Base-by-base conservation (phyloP, 2,329 filamentous ascomycete genomes). In the Aspergillus spinulosporus region DNA sequence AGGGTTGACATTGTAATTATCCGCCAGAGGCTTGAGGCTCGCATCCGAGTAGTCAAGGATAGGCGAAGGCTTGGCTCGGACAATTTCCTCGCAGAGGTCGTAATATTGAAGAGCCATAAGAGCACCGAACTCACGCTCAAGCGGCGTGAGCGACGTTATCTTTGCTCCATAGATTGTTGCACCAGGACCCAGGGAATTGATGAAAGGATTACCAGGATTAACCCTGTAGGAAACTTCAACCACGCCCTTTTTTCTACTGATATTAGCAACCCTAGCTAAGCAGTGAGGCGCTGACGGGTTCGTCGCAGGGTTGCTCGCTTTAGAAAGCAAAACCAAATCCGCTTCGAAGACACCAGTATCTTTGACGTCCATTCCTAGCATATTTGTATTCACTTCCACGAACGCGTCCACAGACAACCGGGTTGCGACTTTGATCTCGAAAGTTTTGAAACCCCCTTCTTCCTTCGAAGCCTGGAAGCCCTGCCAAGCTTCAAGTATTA, bases 401-500 rank as follows among this genome's bases (percentile, higher is more conserved):
- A 96, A 97, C 50, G 88, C 88, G 74, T 99, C 94, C 8, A 99
- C 92, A 46, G 87, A 94, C 68, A 94, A 87, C 59, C 94, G 88
- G 66, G 89, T 95, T 49, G 89, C 84, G 52, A 99, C 84, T 68
- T 92, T 95, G 72, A 97, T 86, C 58, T 92, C 90, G 67, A 96
- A 95, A 0, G 90, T 80, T 68, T 88, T 91, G 62, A 86, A 85
- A 15, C 84, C 89, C 47, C 87, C 85, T 72, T 99, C 94, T 67
- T 97, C 91, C 70, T 92, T 92, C 15, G 90, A 84, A 49, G 91
- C 92, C 49, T 95, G 87, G 70, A 99, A 94, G 3, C 90, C 89
- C 69, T 95, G 89, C 94, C 94, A 99, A 31, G 93, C 93, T 78
- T 99, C 94, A 28, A 96, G 88, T 31, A 94, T 86, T 34, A 99